Base-by-base conservation (phyloP, 495 filamentous ascomycete species). In the Evernia prunastri region DNA sequence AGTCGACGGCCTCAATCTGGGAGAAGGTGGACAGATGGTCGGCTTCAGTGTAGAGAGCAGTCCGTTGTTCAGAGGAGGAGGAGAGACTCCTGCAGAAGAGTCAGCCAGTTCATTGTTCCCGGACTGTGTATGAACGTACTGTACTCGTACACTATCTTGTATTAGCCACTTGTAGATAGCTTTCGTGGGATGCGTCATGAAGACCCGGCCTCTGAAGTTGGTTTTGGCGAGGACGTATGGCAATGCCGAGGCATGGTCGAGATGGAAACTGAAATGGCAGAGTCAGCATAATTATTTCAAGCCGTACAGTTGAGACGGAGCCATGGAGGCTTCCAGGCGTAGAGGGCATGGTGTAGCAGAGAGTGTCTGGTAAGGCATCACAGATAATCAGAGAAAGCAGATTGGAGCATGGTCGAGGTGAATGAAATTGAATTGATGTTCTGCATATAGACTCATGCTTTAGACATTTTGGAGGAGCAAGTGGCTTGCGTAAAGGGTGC, bases 131-230 rank as follows among this genome's bases (percentile, higher is more conserved):
- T 2, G 12, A 23, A 69, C 77, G 18, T 67, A 80, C 73, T 87
- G 85, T 40, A 98, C 92, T 64, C 94, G 87, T 35, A 98, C 89
- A 72, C 89, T 92, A 76, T 98, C 94, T 73, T 96, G 91, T 59
- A 97, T 96, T 40, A 98, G 82, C 92, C 93, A 97, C 80, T 97
- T 97, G 82, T 98, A 98, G 75, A 98, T 98, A 65, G 94, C 94
- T 76, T 97, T 97, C 31, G 94, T 98, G 8, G 94, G 89, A 78
- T 97, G 94, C 33, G 94, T 98, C 93, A 97, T 98, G 78, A 97
- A 97, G 63, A 97, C 92, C 35, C 92, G 86, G 60, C 94, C 94
- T 67, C 89, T 87, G 82, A 98, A 98, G 72, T 95, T 96, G 56
- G 94, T 97, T 76, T 98, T 97, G 64, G 93, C 88, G 72, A 98